Evolutionary conservation across 768 basidiomycete species (phyloP).

Genomic region (Gymnopilus dilepis): DNA sequence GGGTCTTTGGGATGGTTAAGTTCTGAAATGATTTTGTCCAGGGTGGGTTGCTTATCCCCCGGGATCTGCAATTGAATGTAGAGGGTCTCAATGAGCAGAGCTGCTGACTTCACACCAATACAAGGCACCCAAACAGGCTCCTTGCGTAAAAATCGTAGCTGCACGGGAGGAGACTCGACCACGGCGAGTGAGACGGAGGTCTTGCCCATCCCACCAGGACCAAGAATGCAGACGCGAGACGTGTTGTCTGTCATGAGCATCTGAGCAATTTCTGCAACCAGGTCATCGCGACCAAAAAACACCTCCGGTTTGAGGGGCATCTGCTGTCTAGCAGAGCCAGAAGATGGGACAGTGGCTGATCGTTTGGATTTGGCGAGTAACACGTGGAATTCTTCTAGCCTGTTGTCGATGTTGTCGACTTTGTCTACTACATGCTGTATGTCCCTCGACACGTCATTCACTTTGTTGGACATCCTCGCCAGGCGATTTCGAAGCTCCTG

Average conservation of each 20-base stretch:
- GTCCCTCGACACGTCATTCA: not conserved
- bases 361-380: constrained; percentile 14
- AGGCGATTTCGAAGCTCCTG: constrained; percentile 1
- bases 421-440: constrained; percentile 1
- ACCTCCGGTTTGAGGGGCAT: constrained; percentile 6
- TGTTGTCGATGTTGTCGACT: constrained; percentile 3
- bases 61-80: constrained; percentile 27
- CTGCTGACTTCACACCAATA: constrained; percentile 32
- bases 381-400: not conserved
- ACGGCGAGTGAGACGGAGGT: constrained; percentile 41
- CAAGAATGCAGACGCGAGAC: constrained; percentile 28
- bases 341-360: not conserved
- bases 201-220: constrained; percentile 47
- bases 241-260: not conserved
- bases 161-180: constrained; percentile 29
- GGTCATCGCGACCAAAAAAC: not conserved
- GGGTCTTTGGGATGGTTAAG: constrained; percentile 26
- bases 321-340: not conserved
- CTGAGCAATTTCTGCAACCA: constrained; percentile 1
- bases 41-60: constrained; percentile 24
- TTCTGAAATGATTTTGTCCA: constrained; percentile 26
- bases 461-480: not conserved
- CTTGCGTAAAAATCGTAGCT: constrained; percentile 18
- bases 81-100: constrained; percentile 31
- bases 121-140: constrained; percentile 40